Percentiles rank a stretch among this genome's conserved stretches.
These are phyloP conservation scores for Biscogniauxia mediterranea DNA, from an alignment of 2,329 filamentous ascomycete genomes.

Conservation along the genomic window DNA sequence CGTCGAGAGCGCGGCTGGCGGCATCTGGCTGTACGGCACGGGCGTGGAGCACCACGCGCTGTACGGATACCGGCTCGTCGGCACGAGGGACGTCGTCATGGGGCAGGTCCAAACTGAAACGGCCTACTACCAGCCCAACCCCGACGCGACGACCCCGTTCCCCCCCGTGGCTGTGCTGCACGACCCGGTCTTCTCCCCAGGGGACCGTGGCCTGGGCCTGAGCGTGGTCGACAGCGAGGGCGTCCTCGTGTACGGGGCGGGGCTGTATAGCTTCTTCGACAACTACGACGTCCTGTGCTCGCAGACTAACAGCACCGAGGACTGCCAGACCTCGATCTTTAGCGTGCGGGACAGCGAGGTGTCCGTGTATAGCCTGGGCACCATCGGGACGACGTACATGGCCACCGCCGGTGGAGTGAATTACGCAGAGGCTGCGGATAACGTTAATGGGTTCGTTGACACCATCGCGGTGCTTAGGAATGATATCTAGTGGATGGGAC, in stretches of 20 bases:
- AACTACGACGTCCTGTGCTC: conserved; percentile 4
- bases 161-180: conserved; percentile 38
- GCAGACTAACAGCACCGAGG: not conserved
- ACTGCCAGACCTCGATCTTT: conserved; percentile 2
- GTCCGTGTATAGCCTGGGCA: conserved; percentile 2
- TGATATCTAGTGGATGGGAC: not conserved
- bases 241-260: conserved; percentile 60
- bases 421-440: not conserved
- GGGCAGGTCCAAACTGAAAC: conserved; percentile 69
- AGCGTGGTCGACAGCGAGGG: conserved; percentile 56
- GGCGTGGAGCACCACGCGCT: conserved; percentile 63
- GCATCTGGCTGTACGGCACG: conserved; percentile 63
- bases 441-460: conserved; percentile 3
- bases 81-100: conserved; percentile 60
- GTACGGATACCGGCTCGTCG: conserved; percentile 67
- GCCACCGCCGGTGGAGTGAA: conserved; percentile 2
- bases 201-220: conserved; percentile 63
- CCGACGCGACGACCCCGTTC: conserved; percentile 58
- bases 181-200: conserved; percentile 35
- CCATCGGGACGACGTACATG: conserved; percentile 8
- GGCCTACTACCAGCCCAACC: conserved; percentile 69
- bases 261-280: conserved; percentile 31
- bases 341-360: not conserved
- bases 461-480: conserved; percentile 1
- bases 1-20: conserved; percentile 43